A percentile compares a stretch with the other conserved stretches of the same genome.
Conservation (phyloP, 2,329 filamentous ascomycete species). For the Claviceps sp. region DNA sequence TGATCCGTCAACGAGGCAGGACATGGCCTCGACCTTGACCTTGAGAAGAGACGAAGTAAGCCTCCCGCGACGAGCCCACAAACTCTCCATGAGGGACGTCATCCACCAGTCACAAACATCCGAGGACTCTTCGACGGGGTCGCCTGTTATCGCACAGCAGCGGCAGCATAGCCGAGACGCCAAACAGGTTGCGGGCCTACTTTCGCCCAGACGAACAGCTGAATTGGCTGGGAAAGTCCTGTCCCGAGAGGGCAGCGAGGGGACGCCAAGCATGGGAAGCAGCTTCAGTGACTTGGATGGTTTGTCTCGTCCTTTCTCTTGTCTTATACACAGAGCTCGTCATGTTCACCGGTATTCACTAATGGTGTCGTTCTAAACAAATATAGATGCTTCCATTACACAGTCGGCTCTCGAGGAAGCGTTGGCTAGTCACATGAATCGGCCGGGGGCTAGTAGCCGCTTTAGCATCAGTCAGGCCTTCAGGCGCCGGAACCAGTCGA, state of each 20-base stretch:
- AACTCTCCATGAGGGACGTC: constrained; percentile 18
- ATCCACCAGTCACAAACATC: constrained; percentile 41
- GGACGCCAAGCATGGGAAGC: constrained; percentile 68
- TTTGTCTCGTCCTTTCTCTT: constrained; percentile 17
- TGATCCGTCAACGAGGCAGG: constrained; percentile 23
- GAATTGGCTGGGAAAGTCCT: constrained; percentile 45
- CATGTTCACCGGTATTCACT: not conserved
- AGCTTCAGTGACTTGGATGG: constrained; percentile 79
- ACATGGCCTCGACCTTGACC: constrained; percentile 42
- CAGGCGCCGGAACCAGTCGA: constrained; percentile 44
- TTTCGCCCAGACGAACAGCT: constrained; percentile 45
- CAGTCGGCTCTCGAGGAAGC: constrained; percentile 71
- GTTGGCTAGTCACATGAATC: constrained; percentile 41
- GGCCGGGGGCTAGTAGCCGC: constrained; percentile 21
- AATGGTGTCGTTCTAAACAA: not conserved
- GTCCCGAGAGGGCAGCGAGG: constrained; percentile 53
- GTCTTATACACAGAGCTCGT: not conserved
- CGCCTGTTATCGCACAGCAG: constrained; percentile 21
- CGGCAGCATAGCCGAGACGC: constrained; percentile 19
- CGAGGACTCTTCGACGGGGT: constrained; percentile 48
- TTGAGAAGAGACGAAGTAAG: constrained; percentile 31
- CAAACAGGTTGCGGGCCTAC: constrained; percentile 25
- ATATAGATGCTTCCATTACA: constrained; percentile 60
- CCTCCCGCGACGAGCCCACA: constrained; percentile 17
- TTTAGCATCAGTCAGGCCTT: constrained; percentile 60